phyloP scores from a whole-genome alignment of 2,329 filamentous ascomycete species.

The Lecanicillium sp. region DNA sequence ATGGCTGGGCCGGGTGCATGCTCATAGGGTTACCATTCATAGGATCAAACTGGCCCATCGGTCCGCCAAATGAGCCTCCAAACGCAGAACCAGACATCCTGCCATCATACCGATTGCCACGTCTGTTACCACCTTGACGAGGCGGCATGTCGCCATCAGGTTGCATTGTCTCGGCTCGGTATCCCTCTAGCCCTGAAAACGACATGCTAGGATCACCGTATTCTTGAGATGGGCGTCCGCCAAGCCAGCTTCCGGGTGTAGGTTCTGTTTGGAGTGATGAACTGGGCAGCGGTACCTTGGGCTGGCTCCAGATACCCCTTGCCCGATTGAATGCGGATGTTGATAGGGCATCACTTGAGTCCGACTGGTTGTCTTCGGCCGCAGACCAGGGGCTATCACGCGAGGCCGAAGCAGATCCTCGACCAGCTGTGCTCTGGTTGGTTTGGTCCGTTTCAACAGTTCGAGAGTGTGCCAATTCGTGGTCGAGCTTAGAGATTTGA shows the following conservation, averaged over 20 bases:
- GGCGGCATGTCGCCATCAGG: conserved; percentile 42
- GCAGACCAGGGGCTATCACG: conserved; percentile 43
- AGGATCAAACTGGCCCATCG: conserved; percentile 24
- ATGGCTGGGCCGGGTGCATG: neutral
- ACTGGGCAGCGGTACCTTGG: conserved; percentile 31
- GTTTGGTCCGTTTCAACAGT: conserved; percentile 46
- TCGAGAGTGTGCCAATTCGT: conserved; percentile 59
- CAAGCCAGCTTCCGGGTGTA: conserved; percentile 34
- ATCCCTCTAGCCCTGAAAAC: conserved; percentile 29
- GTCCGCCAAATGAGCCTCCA: conserved; percentile 24
- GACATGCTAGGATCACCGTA: conserved; percentile 31
- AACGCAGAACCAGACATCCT: conserved; percentile 29
- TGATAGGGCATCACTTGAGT: conserved; percentile 47
- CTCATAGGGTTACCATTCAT: too few species aligned
- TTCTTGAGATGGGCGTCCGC: conserved; percentile 28
- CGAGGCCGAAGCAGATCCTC: conserved; percentile 13
- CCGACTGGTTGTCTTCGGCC: conserved; percentile 47
- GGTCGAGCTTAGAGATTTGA: conserved; percentile 62
- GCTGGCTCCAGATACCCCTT: conserved; percentile 47
- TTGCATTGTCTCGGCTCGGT: conserved; percentile 36
- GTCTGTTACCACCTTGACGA: conserved; percentile 25
- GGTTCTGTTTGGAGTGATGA: conserved; percentile 28
- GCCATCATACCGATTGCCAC: conserved; percentile 38
- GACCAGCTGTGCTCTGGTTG: conserved; percentile 11
- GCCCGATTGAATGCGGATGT: conserved; percentile 42